Evolutionary conservation across 306 rosid species (phyloP), one percentile per base, ranked within the genome.

Genomic region (Cucumis hystrix): DNA sequence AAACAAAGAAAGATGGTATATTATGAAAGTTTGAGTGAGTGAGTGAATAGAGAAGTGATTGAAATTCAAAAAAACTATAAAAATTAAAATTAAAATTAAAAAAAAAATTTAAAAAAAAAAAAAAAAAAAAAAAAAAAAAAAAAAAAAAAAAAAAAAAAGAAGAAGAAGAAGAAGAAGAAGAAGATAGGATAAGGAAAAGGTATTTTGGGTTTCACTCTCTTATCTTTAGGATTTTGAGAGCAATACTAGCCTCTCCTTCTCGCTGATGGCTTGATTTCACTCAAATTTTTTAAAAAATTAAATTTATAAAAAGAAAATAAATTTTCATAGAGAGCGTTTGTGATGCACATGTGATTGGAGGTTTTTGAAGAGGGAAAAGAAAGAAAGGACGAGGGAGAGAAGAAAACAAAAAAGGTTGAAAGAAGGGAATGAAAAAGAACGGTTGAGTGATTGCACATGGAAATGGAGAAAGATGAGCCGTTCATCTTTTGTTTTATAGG

Each of bases 181-280:
- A 84, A 82, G 92, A 91, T 90, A 92, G 91, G 98, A 94, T 90
- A 89, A 88, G 90, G 90, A 93, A 79, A 5, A 65, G 78, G 59
- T 55, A 28, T 75, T 37, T 75, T 84, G 78, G 40, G 37, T 45
- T 75, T 75, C 68, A 56, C 54, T 78, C 71, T 81, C 79, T 86
- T 71, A 75, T 81, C 79, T 62, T 75, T 62, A 77, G 68, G 97
- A 90, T 92, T 86, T 84, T 87, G 87, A 59, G 88, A 65, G 88
- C 88, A 84, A 84, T 82, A 43, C 74, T 77, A 45, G 86, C 89
- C 91, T 88, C 89, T 78, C 82, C 88, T 84, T 86, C 64, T 84
- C 57, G 89, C 86, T 87, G 75, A 84, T 84, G 77, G 78, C 57
- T 55, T 81, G 88, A 82, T 80, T 72, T 35, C 66, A 30, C 63